Evolutionary conservation across 148 eudicot genomes (phyloP), one percentile per base, ranked within the genome.

Genomic region (Agrostemma githago): DNA sequence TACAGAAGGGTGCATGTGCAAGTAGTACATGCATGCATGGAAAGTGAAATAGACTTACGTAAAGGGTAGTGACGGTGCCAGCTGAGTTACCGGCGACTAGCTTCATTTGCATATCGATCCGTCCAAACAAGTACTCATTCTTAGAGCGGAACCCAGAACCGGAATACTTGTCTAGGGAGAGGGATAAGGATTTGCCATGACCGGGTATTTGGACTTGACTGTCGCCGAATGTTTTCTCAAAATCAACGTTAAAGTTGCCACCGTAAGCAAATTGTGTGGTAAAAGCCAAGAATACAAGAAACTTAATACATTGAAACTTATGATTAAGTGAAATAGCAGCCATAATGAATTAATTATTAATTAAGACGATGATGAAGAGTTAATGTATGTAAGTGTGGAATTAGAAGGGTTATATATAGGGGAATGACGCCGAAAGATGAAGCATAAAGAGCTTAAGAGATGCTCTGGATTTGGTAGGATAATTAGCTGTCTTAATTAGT

Each of bases 31-130:
- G 54, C 11, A 48, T 48, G 53, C 39, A 4, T 6, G 54, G 17
- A 16, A 0, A 8, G 8, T 8, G 48, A 19, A 41, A 39, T 10
- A 0, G 14, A 73, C 76, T 73, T 65, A 74, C 71, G 34, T 74
- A 74, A 53, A 74, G 81, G 8, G 88, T 79, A 60, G 88, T 85
- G 59, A 85, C 88, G 44, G 88, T 85, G 71, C 88, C 88, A 60
- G 88, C 88, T 44, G 88, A 85, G 74, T 85, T 82, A 43, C 85
- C 85, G 11, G 83, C 66, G 14, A 85, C 85, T 5, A 85, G 78
- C 60, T 82, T 82, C 73, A 85, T 72, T 68, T 82, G 88, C 82
- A 85, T 82, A 67, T 85, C 88, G 42, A 85, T 72, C 79, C 82
- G 82, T 11, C 85, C 88, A n/a, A 82, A 85, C 72, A 85, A 63